Evolutionary conservation across 805 yeast genomes (phyloP).

Genomic region (Wickerhamiella lipophila): DNA sequence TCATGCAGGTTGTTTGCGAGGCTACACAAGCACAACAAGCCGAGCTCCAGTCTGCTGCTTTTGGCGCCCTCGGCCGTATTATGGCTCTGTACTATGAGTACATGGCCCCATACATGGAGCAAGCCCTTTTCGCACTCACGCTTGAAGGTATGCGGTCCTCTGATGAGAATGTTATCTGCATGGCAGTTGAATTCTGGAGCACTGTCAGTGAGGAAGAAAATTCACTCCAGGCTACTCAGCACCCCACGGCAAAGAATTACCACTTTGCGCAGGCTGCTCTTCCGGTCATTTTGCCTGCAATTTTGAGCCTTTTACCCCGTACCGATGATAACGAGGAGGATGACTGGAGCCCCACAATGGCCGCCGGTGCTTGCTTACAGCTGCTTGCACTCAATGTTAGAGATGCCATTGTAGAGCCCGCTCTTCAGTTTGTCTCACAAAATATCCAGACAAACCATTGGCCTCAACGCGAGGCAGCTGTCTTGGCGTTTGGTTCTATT

Average conservation of each 20-base stretch:
- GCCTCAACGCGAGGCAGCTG: conserved; percentile 93
- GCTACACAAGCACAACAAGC: conserved; percentile 83
- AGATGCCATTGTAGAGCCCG: conserved; percentile 71
- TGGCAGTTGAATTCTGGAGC: conserved; percentile 98
- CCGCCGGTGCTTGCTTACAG: conserved; percentile 95
- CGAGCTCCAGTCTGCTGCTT: conserved; percentile 85
- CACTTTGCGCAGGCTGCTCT: conserved; percentile 80
- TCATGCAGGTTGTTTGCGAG: conserved; percentile 98
- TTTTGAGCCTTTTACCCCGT: conserved; percentile 63
- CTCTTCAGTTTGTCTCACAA: conserved; percentile 68
- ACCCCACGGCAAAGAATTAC: conserved; percentile 37
- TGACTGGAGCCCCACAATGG: conserved; percentile 97
- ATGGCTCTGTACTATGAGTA: conserved; percentile 78
- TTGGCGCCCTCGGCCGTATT: conserved; percentile 86
- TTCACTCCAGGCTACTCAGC: conserved; percentile 37
- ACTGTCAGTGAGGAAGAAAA: conserved; percentile 96
- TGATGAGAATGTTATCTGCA: conserved; percentile 81
- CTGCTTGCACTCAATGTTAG: conserved; percentile 86
- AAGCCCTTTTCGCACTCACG: conserved; percentile 82
- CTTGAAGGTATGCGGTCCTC: conserved; percentile 79
- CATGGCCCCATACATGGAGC: conserved; percentile 95
- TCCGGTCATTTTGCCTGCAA: conserved; percentile 74
- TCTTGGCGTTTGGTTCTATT: conserved; percentile 97
- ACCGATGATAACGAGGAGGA: conserved; percentile 87
- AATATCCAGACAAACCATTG: conserved; percentile 52